Evolutionary conservation across 1,284 basidiomycete species (phyloP).

Genomic region (Cerrena zonata): DNA sequence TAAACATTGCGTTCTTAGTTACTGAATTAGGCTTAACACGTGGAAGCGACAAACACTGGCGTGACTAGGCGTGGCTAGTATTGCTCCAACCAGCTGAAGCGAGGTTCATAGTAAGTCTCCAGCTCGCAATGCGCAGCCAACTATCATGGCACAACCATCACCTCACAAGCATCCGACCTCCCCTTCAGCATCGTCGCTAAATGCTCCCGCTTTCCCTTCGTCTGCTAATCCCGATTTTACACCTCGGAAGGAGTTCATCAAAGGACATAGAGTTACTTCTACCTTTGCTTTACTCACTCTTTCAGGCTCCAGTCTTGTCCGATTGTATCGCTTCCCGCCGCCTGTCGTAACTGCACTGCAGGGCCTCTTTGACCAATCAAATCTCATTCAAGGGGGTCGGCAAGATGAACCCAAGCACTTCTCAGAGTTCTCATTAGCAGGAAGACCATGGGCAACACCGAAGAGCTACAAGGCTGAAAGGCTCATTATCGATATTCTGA

Average conservation of each 20-base stretch:
- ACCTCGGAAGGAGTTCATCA: conserved; percentile 66
- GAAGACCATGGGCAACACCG: conserved; percentile 65
- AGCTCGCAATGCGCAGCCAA: conserved; percentile 6
- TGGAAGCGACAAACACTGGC: background rate
- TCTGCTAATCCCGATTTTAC: conserved; percentile 37
- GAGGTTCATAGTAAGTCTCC: conserved; percentile 2
- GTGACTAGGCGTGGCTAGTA: background rate
- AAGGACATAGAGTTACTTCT: conserved; percentile 48
- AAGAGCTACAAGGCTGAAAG: conserved; percentile 62
- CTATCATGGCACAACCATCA: conserved; percentile 14
- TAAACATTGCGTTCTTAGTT: background rate
- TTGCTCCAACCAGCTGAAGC: conserved; percentile 2
- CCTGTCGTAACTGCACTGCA: conserved; percentile 47
- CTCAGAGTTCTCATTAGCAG: conserved; percentile 59
- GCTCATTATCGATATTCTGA: conserved; percentile 61
- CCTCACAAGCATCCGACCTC: conserved; percentile 21
- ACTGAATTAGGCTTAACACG: background rate
- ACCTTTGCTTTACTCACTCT: conserved; percentile 65
- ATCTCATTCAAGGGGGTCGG: conserved; percentile 40
- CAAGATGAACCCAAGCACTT: conserved; percentile 56
- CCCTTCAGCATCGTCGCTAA: background rate
- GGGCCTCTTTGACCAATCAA: conserved; percentile 45
- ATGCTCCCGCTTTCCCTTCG: conserved; percentile 11
- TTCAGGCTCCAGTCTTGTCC: conserved; percentile 53
- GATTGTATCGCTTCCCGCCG: conserved; percentile 63